Base-by-base conservation (phyloP, 768 basidiomycete species). In the Neoboletus subvelutipes region DNA sequence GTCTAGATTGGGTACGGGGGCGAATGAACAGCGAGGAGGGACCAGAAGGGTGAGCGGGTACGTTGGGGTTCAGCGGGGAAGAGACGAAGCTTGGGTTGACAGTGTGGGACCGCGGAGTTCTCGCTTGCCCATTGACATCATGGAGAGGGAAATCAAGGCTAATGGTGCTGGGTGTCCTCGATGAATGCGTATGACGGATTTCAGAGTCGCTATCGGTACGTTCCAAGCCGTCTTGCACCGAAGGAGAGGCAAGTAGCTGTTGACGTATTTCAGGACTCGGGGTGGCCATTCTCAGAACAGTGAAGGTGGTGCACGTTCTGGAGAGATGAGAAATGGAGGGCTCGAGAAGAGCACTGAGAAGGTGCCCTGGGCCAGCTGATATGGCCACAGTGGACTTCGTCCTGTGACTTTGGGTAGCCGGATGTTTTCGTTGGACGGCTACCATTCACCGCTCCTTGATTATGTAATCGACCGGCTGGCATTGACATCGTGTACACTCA, bases 11-110 rank as follows among this genome's bases (percentile, higher is more conserved):
- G 5, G 77, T 66, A 40, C 76, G 73, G 4, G 79, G 73, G 36
- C 76, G 77, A 26, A 17, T 0, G 34, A 55, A 71, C 7, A 60
- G 50, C 22, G 63, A 31, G 9, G 50, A 34, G 28, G 34, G 67
- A 2, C 54, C 45, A 22, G 65, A 28, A 12, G 53, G 24, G 29
- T 47, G 71, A 26, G 17, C 26, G 54, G 48, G 63, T 28, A 67
- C 28, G 58, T 76, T 75, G 20, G 83, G 81, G 53, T 83, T 83
- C 46, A 83, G 73, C 1, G 83, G 83, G 6, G 83, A 83, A 28
- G 82, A 78, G 41, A 78, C 72, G 62, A 81, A 82, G 51, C 60
- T 71, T 12, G 49, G 52, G 50, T 39, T 57, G 45, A 40, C 61
- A n/a, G 52, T 62, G 46, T 28, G 73, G 50, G 75, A 68, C 42